Conservation (phyloP, 805 yeast species). For the Yarrowia sp. region DNA sequence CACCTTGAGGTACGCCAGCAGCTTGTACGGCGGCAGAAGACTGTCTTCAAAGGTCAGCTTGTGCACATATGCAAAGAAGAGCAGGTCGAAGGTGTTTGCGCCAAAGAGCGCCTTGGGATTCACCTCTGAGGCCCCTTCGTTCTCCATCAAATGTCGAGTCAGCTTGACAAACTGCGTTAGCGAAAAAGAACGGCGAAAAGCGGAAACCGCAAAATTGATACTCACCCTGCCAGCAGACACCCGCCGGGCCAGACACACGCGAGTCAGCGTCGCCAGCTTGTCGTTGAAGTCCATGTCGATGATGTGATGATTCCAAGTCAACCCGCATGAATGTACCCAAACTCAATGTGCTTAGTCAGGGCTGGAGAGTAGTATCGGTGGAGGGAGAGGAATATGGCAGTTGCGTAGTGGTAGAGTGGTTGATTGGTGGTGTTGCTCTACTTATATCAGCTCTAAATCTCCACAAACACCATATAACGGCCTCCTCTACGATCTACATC, state of each 20-base stretch:
- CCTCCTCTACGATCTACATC: too few species aligned
- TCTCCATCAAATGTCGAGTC: conserved; percentile 19
- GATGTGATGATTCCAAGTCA: not conserved
- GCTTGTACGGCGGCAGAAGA: conserved; percentile 3
- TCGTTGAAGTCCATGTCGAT: conserved; percentile 20
- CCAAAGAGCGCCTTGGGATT: conserved; percentile 19
- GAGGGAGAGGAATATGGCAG: not conserved
- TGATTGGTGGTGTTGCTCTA: too few species aligned
- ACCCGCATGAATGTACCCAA: not conserved
- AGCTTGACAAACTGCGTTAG: conserved; percentile 25
- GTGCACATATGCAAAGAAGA: conserved; percentile 17
- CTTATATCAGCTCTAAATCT: too few species aligned
- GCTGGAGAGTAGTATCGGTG: too few species aligned
- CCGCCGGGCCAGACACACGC: conserved; percentile 12
- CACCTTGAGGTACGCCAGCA: conserved; percentile 16
- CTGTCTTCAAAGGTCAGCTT: conserved; percentile 20
- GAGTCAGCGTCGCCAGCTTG: conserved; percentile 20
- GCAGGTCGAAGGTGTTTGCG: conserved; percentile 5
- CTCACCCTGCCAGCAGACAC: conserved; percentile 24
- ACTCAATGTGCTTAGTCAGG: not conserved
- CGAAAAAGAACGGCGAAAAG: not conserved
- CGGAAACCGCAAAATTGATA: not conserved
- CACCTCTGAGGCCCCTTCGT: conserved; percentile 6
- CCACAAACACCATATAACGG: too few species aligned
- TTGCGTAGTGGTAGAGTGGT: too few species aligned